A percentile compares a stretch with the other conserved stretches of the same genome.
These are phyloP conservation scores for Hymenoscyphus linearis DNA, from an alignment of 2,329 filamentous ascomycete species.

Conservation along the genomic window DNA sequence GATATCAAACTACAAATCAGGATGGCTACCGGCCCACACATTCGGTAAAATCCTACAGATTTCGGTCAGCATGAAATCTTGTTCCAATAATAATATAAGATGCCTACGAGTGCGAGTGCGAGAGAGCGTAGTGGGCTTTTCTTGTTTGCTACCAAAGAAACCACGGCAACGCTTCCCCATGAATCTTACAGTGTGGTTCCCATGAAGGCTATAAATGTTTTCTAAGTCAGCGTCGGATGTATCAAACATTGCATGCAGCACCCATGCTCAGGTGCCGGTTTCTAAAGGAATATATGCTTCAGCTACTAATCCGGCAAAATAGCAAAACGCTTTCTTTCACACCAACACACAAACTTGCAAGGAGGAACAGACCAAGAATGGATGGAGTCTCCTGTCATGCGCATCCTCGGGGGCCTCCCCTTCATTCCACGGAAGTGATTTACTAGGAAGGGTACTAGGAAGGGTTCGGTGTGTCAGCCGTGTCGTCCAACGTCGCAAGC, in stretches of 20 bases:
- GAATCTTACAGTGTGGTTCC: neutral
- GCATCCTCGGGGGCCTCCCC: neutral
- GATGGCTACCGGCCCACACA: neutral
- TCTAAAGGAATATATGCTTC: constrained; percentile 1
- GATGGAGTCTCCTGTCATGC: neutral
- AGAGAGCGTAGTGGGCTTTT: neutral
- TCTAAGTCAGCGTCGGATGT: neutral
- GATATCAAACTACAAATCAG: neutral
- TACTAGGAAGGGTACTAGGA: no score
- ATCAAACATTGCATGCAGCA: constrained; percentile 3
- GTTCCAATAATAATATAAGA: neutral
- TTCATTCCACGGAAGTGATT: constrained; percentile 1
- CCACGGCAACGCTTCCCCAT: neutral
- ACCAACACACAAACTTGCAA: neutral
- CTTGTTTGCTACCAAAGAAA: neutral
- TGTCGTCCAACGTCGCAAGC: constrained; percentile 24
- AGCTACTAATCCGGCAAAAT: constrained; percentile 23
- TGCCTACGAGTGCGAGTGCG: neutral
- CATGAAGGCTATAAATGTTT: neutral
- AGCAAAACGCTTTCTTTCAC: constrained; percentile 3
- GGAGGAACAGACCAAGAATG: neutral
- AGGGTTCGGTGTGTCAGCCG: constrained; percentile 15
- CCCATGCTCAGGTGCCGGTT: neutral
- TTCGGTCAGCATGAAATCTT: neutral
- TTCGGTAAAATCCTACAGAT: neutral